phyloP scores from a whole-genome alignment of 2,329 filamentous ascomycete genomes.

The Sporothrix pseudoabietina region DNA sequence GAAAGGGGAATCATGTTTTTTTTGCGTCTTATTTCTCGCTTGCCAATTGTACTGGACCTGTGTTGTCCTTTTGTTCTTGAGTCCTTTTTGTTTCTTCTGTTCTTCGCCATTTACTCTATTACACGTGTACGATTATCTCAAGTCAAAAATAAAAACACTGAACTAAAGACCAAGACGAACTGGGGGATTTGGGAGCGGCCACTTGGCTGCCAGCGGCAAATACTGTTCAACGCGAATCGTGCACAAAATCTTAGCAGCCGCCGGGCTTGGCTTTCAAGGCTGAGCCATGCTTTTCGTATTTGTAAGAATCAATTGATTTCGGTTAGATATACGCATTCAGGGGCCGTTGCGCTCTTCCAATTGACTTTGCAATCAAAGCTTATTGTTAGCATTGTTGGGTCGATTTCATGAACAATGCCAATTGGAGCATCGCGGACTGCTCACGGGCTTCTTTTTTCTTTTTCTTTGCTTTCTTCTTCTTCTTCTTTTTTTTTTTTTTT shows the following conservation, averaged over 20 bases:
- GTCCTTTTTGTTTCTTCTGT: background rate
- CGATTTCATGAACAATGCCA: background rate
- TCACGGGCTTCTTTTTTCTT: no score
- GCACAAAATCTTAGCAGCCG: no score
- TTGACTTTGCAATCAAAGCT: no score
- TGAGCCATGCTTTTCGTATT: no score
- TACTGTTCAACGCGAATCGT: background rate
- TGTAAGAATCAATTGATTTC: no score
- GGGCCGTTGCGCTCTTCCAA: no score
- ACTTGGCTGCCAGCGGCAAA: background rate
- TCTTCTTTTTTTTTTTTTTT: no score
- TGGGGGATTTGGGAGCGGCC: background rate
- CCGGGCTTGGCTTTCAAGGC: no score
- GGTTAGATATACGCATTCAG: no score
- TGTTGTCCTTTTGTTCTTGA: background rate
- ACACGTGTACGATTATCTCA: slow-evolving; percentile 17
- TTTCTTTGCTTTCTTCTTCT: no score
- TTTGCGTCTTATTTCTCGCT: background rate
- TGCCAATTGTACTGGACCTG: background rate
- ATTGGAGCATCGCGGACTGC: background rate
- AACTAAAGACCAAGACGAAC: background rate
- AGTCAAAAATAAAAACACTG: slow-evolving; percentile 5
- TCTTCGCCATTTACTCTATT: background rate
- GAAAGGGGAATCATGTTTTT: background rate
- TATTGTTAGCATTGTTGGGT: no score